These are phyloP conservation scores for Sonneratia caseolaris DNA, from an alignment of 345 rosid genomes.

Conservation along the genomic window DNA sequence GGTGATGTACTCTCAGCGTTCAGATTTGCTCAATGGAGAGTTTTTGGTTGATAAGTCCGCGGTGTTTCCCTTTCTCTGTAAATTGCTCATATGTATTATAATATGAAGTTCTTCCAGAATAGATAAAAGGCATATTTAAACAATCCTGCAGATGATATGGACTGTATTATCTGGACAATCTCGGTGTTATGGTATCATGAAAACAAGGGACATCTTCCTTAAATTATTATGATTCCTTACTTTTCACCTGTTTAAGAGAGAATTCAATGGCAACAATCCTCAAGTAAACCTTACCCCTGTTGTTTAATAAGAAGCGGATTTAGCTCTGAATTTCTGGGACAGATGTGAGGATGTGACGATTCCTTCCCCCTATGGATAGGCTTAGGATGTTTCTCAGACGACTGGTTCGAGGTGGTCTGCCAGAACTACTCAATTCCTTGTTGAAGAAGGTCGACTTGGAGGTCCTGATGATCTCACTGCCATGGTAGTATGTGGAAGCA, in stretches of 20 bases:
- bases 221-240: neutral
- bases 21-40: neutral
- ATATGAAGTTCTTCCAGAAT: neutral
- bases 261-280: neutral
- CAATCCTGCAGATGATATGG: neutral
- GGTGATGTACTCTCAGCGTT: neutral
- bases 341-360: neutral
- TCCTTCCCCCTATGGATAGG: slow-evolving; percentile 7
- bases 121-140: neutral
- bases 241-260: neutral
- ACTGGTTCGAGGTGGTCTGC: slow-evolving; percentile 5
- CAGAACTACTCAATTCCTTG: neutral
- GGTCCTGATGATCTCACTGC: neutral
- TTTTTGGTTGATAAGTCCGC: neutral
- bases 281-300: neutral
- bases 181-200: too few relatives aligned
- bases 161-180: neutral
- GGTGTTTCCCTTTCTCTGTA: neutral
- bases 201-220: neutral
- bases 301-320: neutral
- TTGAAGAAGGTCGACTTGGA: slow-evolving; percentile 1
- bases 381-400: neutral
- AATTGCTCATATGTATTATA: neutral
- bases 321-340: neutral
- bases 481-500: neutral